phyloP scores from a whole-genome alignment of 805 yeast genomes.

The Ascoidea asiatica region DNA sequence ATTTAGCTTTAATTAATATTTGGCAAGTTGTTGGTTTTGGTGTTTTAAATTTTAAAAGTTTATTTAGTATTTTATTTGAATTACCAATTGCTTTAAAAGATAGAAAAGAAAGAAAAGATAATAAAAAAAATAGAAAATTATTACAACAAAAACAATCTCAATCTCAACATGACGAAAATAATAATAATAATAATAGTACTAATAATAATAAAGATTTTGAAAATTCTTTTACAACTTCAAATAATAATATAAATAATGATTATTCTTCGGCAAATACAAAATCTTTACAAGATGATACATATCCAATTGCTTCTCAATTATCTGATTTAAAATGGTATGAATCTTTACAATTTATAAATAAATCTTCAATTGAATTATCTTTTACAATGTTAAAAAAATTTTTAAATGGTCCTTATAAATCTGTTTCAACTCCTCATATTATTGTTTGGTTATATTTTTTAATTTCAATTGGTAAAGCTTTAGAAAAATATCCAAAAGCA shows the following conservation, averaged over 20 bases:
- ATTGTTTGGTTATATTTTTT: conserved; percentile 69
- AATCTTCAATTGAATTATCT: conserved; percentile 55
- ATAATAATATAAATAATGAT: conserved; percentile 8
- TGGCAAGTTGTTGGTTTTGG: conserved; percentile 71
- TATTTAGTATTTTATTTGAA: conserved; percentile 63
- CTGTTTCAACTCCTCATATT: conserved; percentile 58
- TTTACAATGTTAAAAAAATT: conserved; percentile 55
- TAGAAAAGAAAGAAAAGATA: conserved; percentile 58
- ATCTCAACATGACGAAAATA: background rate
- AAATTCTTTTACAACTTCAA: background rate
- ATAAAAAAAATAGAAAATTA: conserved; percentile 31
- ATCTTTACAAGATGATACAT: conserved; percentile 8
- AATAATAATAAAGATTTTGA: conserved; percentile 1
- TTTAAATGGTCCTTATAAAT: conserved; percentile 50
- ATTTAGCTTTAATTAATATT: conserved; percentile 65
- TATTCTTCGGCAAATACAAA: conserved; percentile 1
- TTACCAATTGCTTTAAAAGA: conserved; percentile 61
- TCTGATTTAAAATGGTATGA: conserved; percentile 38
- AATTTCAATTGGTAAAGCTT: conserved; percentile 45
- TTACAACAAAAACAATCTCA: background rate
- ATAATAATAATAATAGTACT: conserved; percentile 6
- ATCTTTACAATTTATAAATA: conserved; percentile 40
- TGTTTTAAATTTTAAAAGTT: conserved; percentile 41
- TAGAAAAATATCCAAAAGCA: conserved; percentile 29
- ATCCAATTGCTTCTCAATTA: conserved; percentile 16